phyloP scores from a whole-genome alignment of 108 stramenopile genomes.

The Nannochloropsis oceanica region DNA sequence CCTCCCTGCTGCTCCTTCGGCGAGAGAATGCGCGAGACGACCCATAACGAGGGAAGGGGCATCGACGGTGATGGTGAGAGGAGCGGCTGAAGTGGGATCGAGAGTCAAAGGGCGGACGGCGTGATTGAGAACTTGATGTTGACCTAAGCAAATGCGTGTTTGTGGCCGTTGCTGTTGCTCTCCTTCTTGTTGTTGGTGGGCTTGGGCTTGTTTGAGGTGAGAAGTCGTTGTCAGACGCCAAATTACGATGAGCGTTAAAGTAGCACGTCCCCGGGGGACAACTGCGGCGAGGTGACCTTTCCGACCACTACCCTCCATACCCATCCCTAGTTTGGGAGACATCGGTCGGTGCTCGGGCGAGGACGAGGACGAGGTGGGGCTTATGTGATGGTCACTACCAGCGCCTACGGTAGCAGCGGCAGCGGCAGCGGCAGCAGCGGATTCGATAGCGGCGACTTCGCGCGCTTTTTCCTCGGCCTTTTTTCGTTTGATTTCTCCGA shows the following conservation, averaged over 20 bases:
- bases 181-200: background rate
- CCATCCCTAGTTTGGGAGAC: background rate
- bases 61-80: background rate
- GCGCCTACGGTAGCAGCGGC: background rate
- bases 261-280: background rate
- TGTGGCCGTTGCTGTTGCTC: too few relatives aligned
- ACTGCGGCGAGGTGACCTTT: background rate
- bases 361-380: background rate
- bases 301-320: background rate
- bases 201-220: background rate
- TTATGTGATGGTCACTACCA: background rate
- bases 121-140: background rate
- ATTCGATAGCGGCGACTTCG: background rate
- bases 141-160: background rate
- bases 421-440: background rate
- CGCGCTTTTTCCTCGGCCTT: background rate
- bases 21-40: background rate
- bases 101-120: background rate
- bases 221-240: background rate
- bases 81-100: background rate
- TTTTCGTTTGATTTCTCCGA: background rate
- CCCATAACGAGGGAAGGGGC: background rate
- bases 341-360: background rate
- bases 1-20: too few relatives aligned
- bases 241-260: background rate